Evolutionary conservation across 1,284 basidiomycete species (phyloP).

Genomic region (Apiotrichum mycotoxinovorans): DNA sequence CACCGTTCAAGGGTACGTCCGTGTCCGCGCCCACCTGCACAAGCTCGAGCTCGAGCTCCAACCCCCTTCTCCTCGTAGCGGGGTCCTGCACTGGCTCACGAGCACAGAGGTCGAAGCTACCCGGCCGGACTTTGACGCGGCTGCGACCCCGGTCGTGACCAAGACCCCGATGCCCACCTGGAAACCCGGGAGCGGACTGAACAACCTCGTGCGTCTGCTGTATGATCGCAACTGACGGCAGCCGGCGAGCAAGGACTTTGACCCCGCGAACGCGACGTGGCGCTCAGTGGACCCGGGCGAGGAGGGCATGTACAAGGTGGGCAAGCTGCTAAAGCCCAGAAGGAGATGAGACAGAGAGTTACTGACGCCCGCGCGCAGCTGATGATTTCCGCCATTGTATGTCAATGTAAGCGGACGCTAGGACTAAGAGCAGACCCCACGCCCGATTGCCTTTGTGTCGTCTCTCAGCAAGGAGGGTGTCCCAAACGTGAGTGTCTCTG

Average conservation of each 20-base stretch:
- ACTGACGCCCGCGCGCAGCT: slow-evolving; percentile 1
- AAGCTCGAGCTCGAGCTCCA: no score
- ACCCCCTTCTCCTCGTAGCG: no score
- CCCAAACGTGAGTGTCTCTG: slow-evolving; percentile 56
- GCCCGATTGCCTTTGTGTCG: slow-evolving; percentile 71
- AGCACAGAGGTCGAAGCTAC: slow-evolving; percentile 41
- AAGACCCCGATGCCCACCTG: slow-evolving; percentile 57
- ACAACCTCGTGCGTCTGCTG: slow-evolving; percentile 26
- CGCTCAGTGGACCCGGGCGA: no score
- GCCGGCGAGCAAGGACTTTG: slow-evolving; percentile 45
- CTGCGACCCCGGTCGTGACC: slow-evolving; percentile 33
- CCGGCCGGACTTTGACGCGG: slow-evolving; percentile 31
- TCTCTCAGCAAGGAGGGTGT: slow-evolving; percentile 59
- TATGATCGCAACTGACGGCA: slow-evolving; percentile 6
- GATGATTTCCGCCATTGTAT: slow-evolving; percentile 60
- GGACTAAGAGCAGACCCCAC: slow-evolving; percentile 48
- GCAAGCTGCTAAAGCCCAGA: slow-evolving; percentile 12
- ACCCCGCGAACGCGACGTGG: slow-evolving; percentile 37
- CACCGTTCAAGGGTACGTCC: no score
- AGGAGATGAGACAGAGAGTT: neutral
- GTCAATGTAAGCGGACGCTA: slow-evolving; percentile 48
- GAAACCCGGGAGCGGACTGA: slow-evolving; percentile 58
- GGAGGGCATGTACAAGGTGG: slow-evolving; percentile 50
- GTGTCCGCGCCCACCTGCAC: no score
- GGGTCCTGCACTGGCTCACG: no score